Percentiles rank a stretch among this genome's conserved stretches.
Conservation (phyloP, 1,284 basidiomycete species). For the Rhodotorula sp. region DNA sequence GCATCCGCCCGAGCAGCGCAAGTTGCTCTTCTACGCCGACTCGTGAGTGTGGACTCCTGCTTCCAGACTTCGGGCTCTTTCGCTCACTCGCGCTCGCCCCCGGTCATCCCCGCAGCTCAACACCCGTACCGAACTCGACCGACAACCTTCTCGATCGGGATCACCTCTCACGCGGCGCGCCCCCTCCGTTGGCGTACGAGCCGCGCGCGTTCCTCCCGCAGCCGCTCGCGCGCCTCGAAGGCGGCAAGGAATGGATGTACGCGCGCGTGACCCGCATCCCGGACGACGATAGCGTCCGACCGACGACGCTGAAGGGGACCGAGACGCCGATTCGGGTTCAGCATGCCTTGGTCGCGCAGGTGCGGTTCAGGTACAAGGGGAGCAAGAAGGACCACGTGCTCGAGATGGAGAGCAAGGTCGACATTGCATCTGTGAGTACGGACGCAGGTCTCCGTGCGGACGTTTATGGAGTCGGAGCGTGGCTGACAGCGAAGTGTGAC, state of each 20-base stretch:
- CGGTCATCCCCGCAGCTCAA: background rate
- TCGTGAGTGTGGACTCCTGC: constrained; percentile 6
- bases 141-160: constrained; percentile 21
- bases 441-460: background rate
- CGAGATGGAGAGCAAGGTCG: constrained; percentile 20
- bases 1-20: constrained; percentile 13
- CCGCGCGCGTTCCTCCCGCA: constrained; percentile 20
- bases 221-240: constrained; percentile 18
- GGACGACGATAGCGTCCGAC: constrained; percentile 32
- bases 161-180: constrained; percentile 13
- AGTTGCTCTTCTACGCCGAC: constrained; percentile 27
- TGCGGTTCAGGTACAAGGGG: constrained; percentile 26
- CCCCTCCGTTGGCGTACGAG: constrained; percentile 20
- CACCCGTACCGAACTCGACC: constrained; percentile 15
- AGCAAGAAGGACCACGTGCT: constrained; percentile 25
- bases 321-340: constrained; percentile 28
- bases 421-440: constrained; percentile 30
- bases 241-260: constrained; percentile 26
- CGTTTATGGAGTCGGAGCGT: background rate
- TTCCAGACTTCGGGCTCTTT: no score
- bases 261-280: constrained; percentile 27
- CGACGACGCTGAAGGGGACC: constrained; percentile 31
- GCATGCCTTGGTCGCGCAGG: constrained; percentile 24
- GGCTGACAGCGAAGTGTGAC: no score
- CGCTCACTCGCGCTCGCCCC: background rate